Percentiles rank a stretch among this genome's conserved stretches.
phyloP scores from a whole-genome alignment of 2,329 filamentous ascomycete species.

The Apiospora aurea region DNA sequence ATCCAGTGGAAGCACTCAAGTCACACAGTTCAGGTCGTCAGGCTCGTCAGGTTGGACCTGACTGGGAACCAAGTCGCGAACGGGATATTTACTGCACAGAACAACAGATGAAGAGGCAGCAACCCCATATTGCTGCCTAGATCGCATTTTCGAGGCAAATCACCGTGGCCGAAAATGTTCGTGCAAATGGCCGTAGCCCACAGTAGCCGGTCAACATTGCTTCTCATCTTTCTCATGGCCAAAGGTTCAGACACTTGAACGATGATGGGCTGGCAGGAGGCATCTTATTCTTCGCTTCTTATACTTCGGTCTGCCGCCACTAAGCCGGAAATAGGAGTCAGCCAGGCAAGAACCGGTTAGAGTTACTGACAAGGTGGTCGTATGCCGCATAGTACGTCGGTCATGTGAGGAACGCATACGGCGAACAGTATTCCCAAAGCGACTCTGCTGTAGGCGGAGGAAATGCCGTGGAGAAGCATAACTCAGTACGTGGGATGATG shows the following conservation, averaged over 20 bases:
- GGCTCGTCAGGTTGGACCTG: background rate
- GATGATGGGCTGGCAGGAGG: background rate
- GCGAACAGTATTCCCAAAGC: background rate
- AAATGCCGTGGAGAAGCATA: background rate
- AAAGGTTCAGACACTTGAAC: background rate
- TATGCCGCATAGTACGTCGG: background rate
- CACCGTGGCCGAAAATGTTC: background rate
- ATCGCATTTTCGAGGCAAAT: background rate
- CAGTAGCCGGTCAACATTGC: background rate
- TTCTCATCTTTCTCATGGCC: background rate
- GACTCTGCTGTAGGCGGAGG: background rate
- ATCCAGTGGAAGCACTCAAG: background rate
- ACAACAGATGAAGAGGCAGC: background rate
- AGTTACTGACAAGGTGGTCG: background rate
- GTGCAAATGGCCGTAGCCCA: background rate
- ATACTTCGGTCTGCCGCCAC: conserved; percentile 1
- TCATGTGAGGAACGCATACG: background rate
- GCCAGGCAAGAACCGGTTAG: background rate
- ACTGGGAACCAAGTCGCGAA: background rate
- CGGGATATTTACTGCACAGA: background rate
- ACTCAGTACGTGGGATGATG: background rate
- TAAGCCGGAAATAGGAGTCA: background rate
- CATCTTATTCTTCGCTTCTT: background rate
- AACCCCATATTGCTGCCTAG: background rate
- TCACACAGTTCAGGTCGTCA: background rate